A percentile compares a stretch with the other conserved stretches of the same genome.
These are phyloP conservation scores for Penicillium sp. DNA, from an alignment of 2,329 filamentous ascomycete genomes.

Conservation along the genomic window DNA sequence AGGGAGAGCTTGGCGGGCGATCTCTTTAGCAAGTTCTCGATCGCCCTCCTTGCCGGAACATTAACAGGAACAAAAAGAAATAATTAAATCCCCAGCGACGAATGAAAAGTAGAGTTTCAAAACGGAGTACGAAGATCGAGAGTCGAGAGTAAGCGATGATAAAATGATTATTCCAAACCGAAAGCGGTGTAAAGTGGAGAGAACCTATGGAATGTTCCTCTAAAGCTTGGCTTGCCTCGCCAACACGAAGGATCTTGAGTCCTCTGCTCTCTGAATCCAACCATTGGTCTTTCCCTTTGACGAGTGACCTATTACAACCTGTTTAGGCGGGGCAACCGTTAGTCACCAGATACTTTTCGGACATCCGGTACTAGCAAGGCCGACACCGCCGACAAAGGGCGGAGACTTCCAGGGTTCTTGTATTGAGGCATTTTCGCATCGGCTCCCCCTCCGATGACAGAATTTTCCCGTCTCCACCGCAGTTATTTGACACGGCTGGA, in stretches of 20 bases:
- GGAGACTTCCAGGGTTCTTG: neutral
- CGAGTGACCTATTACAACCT: too few species aligned
- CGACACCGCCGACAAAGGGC: neutral
- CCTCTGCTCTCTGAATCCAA: neutral
- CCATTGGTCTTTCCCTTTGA: too few species aligned
- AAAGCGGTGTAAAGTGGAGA: constrained; percentile 10
- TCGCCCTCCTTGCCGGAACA: constrained; percentile 17
- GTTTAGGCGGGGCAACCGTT: too few species aligned
- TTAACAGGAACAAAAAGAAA: constrained; percentile 8
- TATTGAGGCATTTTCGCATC: constrained; percentile 13
- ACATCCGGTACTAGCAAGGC: constrained; percentile 8
- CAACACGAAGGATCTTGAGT: neutral
- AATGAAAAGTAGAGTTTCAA: constrained; percentile 4
- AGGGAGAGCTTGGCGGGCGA: constrained; percentile 23
- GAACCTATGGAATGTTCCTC: neutral
- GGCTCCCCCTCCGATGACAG: constrained; percentile 6
- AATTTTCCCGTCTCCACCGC: constrained; percentile 14
- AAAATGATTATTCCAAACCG: constrained; percentile 6
- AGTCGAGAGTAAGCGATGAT: constrained; percentile 4
- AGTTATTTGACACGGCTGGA: neutral
- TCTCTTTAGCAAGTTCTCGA: constrained; percentile 11
- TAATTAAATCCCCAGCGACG: neutral
- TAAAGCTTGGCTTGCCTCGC: neutral
- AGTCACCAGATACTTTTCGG: neutral
- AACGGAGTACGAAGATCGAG: neutral